phyloP scores from a whole-genome alignment of 2,329 filamentous ascomycete genomes.

The Neocucurbitaria cava region DNA sequence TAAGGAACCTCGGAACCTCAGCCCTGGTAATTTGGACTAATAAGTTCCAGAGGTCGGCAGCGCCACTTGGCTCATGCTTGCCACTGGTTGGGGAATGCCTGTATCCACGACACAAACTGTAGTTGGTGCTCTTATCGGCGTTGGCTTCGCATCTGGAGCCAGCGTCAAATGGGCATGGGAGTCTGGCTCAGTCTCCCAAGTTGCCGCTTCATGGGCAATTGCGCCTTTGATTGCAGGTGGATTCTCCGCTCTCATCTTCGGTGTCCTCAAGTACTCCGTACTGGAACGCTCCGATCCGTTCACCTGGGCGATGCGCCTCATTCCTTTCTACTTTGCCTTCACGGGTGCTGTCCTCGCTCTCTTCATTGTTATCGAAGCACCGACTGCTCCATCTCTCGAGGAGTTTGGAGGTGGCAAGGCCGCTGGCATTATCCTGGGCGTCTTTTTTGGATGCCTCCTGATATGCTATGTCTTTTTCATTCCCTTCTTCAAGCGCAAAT shows the following conservation, averaged over 20 bases:
- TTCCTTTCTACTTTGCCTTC: conserved; percentile 58
- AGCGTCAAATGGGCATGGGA: conserved; percentile 35
- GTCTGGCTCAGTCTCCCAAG: conserved; percentile 34
- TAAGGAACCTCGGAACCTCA: conserved; percentile 54
- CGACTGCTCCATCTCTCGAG: conserved; percentile 38
- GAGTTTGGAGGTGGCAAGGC: conserved; percentile 41
- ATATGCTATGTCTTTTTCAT: conserved; percentile 38
- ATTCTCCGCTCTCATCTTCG: conserved; percentile 59
- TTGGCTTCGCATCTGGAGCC: conserved; percentile 58
- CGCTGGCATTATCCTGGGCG: conserved; percentile 34
- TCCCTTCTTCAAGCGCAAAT: conserved; percentile 37
- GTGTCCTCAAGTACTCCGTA: conserved; percentile 58
- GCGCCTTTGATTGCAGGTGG: conserved; percentile 57
- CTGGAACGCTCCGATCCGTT: conserved; percentile 59
- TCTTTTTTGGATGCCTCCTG: conserved; percentile 29
- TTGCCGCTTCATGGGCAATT: conserved; percentile 57
- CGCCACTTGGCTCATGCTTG: too few species aligned
- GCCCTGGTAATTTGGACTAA: too few species aligned
- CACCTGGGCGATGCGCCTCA: conserved; percentile 57
- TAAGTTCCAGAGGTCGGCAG: too few species aligned
- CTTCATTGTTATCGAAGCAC: conserved; percentile 63
- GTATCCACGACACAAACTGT: conserved; percentile 69
- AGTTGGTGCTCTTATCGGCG: conserved; percentile 66
- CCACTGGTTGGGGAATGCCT: conserved; percentile 54
- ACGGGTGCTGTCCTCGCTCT: conserved; percentile 61